A percentile compares a stretch with the other conserved stretches of the same genome.
phyloP scores from a whole-genome alignment of 2,329 filamentous ascomycete species.

The Colletotrichum sp. region DNA sequence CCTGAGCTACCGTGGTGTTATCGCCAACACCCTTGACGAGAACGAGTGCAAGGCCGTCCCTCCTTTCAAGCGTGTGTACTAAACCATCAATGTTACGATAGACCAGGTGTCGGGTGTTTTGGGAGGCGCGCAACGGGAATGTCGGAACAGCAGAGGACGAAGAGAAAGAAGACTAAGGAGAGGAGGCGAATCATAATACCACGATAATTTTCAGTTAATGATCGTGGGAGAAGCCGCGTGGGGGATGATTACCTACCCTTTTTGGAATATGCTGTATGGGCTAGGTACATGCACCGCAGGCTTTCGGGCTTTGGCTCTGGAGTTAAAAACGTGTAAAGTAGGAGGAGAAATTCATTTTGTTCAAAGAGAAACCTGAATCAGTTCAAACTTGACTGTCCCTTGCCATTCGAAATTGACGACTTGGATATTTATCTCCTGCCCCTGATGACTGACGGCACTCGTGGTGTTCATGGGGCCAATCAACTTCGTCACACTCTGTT shows the following conservation, averaged over 20 bases:
- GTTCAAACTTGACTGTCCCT: not conserved
- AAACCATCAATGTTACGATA: constrained; percentile 38
- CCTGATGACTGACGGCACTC: not conserved
- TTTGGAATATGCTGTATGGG: constrained; percentile 1
- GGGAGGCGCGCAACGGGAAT: not conserved
- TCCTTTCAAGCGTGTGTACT: constrained; percentile 94
- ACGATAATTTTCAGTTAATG: constrained; percentile 9
- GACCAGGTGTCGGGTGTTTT: constrained; percentile 13
- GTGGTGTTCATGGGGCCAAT: not conserved
- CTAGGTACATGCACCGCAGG: constrained; percentile 10
- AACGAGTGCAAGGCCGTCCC: constrained; percentile 95
- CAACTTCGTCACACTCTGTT: not conserved
- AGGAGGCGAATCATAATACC: constrained; percentile 11
- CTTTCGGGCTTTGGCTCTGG: constrained; percentile 19
- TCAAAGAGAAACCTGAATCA: not conserved
- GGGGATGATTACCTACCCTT: not conserved
- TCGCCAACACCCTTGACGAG: constrained; percentile 86
- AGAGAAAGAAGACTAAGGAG: not conserved
- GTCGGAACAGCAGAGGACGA: not conserved
- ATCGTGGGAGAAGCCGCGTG: constrained; percentile 9
- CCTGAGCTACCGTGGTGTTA: constrained; percentile 84
- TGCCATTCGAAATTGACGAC: not conserved
- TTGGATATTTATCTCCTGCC: not conserved
- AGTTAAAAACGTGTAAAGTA: constrained; percentile 22
- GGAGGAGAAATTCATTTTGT: constrained; percentile 19